Percentiles rank a stretch among this genome's conserved stretches.
Conservation (phyloP, 2,329 filamentous ascomycete species). For the Trichoderma sp. region DNA sequence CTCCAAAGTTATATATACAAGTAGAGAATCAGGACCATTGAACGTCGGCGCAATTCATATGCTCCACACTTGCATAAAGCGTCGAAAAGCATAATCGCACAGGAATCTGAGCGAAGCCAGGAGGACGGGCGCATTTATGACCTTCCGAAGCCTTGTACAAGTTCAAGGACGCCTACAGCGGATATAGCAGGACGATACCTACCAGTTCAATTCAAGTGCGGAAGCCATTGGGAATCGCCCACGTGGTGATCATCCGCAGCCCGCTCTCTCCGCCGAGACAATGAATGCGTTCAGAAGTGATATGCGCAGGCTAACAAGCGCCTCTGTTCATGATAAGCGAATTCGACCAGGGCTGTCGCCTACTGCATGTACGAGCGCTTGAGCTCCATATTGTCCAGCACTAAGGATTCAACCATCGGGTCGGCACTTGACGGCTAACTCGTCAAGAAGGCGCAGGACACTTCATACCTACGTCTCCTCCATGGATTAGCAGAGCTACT, state of each 20-base stretch:
- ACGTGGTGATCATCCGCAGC: slow-evolving; percentile 10
- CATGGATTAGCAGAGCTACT: background rate
- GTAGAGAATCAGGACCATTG: background rate
- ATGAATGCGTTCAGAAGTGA: background rate
- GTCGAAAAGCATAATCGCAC: background rate
- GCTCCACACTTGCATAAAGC: background rate
- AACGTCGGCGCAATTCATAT: background rate
- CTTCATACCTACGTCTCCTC: background rate
- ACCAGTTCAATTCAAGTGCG: background rate
- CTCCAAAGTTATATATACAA: background rate
- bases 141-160: background rate
- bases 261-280: slow-evolving; percentile 8
- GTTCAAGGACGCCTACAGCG: background rate
- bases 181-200: background rate
- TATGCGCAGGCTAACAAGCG: background rate
- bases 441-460: background rate
- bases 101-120: background rate
- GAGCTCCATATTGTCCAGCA: background rate
- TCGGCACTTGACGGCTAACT: background rate
- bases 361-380: background rate
- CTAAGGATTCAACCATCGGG: background rate
- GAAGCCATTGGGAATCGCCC: background rate
- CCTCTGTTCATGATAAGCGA: background rate
- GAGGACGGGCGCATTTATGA: background rate
- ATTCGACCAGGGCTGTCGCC: background rate